A percentile compares a stretch with the other conserved stretches of the same genome.
phyloP scores from a whole-genome alignment of 768 basidiomycete genomes.

The Mycena galopus region DNA sequence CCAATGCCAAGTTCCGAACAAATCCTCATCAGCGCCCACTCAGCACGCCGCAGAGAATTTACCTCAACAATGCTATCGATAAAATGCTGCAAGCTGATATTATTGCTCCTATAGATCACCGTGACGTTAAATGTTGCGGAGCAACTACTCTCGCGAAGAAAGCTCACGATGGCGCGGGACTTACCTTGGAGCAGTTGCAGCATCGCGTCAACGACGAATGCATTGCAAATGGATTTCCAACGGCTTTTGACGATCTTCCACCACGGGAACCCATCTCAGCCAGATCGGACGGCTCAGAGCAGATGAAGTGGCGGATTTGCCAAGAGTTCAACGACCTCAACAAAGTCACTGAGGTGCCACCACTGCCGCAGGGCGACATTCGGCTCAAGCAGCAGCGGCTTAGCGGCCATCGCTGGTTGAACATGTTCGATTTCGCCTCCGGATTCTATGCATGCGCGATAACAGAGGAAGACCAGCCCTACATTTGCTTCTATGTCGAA shows the following conservation, averaged over 20 bases:
- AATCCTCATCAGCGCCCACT: constrained; percentile 38
- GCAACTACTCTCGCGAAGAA: constrained; percentile 35
- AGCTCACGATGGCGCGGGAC: constrained; percentile 4
- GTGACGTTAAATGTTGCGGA: constrained; percentile 28
- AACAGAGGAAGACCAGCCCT: constrained; percentile 38
- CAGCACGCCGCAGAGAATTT: constrained; percentile 37
- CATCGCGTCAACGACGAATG: constrained; percentile 31
- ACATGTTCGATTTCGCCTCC: constrained; percentile 52
- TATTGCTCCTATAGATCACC: constrained; percentile 4
- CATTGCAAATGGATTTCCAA: neutral
- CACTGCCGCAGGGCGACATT: constrained; percentile 45
- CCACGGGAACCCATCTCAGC: neutral
- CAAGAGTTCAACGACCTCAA: neutral
- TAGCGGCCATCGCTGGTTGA: constrained; percentile 50
- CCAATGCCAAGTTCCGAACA: constrained; percentile 25
- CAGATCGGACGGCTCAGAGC: neutral
- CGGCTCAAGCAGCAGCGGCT: constrained; percentile 51
- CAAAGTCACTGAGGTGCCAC: neutral
- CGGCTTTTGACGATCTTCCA: neutral
- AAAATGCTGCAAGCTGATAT: constrained; percentile 39
- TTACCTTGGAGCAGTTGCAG: constrained; percentile 22
- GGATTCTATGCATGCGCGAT: constrained; percentile 50
- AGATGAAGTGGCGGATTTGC: neutral
- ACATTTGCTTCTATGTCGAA: constrained; percentile 53
- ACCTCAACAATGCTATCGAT: constrained; percentile 36